Base-by-base conservation (phyloP, 768 basidiomycete genomes). In the Leccinum olivaceopallidum region DNA sequence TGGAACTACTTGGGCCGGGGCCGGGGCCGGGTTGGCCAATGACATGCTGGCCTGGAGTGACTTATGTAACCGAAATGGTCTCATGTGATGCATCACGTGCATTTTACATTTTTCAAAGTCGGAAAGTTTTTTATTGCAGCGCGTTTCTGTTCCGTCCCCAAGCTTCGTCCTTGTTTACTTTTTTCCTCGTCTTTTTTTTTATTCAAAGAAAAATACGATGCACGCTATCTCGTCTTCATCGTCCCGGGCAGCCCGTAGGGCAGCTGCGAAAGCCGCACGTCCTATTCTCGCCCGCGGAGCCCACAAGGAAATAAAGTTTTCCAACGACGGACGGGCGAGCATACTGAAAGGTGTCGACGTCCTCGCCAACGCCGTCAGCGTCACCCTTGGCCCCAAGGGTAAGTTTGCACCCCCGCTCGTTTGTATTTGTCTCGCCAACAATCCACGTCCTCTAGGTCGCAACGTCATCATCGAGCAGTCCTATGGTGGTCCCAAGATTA, bases 401-500 rank as follows among this genome's bases (percentile, higher is more conserved):
- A 56, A 9, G 79, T 70, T 4, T 4, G 1, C n/a, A 14, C 4
- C 18, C 10, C 16, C 8, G 2, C 47, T 22, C n/a, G 20, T 20
- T 5, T 2, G 6, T 18, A 13, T 64, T 7, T n/a, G n/a, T 30
- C 28, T 13, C 30, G 51, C 58, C 62, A 61, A 63, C 69, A 56
- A 71, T 65, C 12, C 49, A 50, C 39, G 36, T 60, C 26, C 32
- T 52, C 2, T 12, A 93, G 94, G 94, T 67, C 86, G 95, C 71
- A 99, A 97, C 76, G 96, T 98, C 73, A 98, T 98, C 80, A 97
- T 98, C 70, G 96, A 98, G 78, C 91, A 94, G 80, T 82, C 89
- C 49, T 94, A 83, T 69, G 92, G 92, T 64, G 88, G 90, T 36
- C 91, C 92, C 54, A 95, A 97, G 80, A 97, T 98, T 74, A 98